Conservation (phyloP, 2,329 filamentous ascomycete species). For the Botrytis squamosa region DNA sequence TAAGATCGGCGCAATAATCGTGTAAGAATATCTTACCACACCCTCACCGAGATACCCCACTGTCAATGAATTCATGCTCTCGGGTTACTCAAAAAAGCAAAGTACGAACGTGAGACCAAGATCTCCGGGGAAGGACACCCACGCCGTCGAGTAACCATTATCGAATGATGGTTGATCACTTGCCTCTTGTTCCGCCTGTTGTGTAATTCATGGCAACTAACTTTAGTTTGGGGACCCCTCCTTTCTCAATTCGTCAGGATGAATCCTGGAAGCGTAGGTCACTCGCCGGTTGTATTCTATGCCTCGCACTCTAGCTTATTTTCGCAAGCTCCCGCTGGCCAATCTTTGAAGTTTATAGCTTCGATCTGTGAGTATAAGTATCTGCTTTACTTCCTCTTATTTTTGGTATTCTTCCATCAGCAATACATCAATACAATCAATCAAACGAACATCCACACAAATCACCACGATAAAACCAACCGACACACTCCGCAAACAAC, state of each 20-base stretch:
- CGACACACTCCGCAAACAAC: neutral
- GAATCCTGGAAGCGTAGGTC: neutral
- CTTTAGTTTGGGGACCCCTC: neutral
- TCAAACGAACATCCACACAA: neutral
- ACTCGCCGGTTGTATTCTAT: neutral
- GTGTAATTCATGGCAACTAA: neutral
- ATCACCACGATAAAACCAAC: neutral
- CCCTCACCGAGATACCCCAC: too few relatives aligned
- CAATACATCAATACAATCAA: neutral
- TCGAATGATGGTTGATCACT: conserved; percentile 5
- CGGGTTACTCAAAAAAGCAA: neutral
- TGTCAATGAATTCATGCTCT: neutral
- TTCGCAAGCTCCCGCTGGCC: neutral
- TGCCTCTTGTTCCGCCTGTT: neutral
- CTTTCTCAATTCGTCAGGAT: conserved; percentile 5
- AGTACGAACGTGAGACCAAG: neutral
- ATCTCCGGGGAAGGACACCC: neutral
- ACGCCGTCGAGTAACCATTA: neutral
- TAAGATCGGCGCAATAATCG: neutral
- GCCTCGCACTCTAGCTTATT: neutral
- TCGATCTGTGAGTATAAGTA: neutral
- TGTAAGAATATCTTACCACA: neutral
- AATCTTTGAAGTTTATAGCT: neutral
- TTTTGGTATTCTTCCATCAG: neutral
- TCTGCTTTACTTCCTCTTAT: neutral